Conservation (phyloP, 2,329 filamentous ascomycete genomes). For the Coniochaeta sp. region DNA sequence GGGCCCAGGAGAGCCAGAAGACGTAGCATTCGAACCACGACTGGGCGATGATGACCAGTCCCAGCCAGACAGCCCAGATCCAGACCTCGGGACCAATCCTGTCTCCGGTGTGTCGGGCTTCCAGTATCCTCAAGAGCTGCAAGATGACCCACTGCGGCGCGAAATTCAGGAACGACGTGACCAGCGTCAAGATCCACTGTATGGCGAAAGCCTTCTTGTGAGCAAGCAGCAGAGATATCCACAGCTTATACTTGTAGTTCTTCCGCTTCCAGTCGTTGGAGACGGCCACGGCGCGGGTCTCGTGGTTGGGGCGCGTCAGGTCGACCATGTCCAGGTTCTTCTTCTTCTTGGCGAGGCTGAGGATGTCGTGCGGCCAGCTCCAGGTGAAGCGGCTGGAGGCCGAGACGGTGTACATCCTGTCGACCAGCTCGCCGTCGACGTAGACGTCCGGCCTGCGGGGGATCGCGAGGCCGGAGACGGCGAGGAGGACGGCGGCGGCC, state of each 20-base stretch:
- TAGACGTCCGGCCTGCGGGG: conserved; percentile 64
- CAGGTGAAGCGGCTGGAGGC: conserved; percentile 58
- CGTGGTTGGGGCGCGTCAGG: conserved; percentile 52
- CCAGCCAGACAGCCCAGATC: conserved; percentile 61
- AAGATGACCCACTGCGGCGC: conserved; percentile 64
- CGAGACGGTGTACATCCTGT: conserved; percentile 54
- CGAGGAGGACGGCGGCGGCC: conserved; percentile 33
- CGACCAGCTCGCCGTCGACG: conserved; percentile 50
- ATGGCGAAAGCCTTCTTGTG: conserved; percentile 48
- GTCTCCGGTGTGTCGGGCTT: conserved; percentile 37
- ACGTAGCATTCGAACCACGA: conserved; percentile 58
- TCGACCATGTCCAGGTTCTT: conserved; percentile 55
- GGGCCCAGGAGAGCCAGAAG: conserved; percentile 58
- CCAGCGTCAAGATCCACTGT: conserved; percentile 52
- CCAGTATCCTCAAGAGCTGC: conserved; percentile 57
- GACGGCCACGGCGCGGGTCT: conserved; percentile 42
- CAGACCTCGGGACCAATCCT: conserved; percentile 47
- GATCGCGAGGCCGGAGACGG: conserved; percentile 43
- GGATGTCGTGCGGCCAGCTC: conserved; percentile 51
- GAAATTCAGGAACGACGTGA: conserved; percentile 53
- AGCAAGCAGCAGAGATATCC: conserved; percentile 50
- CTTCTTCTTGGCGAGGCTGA: conserved; percentile 48
- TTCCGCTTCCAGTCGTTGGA: conserved; percentile 41
- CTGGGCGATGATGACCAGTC: conserved; percentile 49
- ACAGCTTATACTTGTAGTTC: conserved; percentile 43